phyloP scores from a whole-genome alignment of 2,329 filamentous ascomycete genomes.

The Verticillium zaregamsianum region DNA sequence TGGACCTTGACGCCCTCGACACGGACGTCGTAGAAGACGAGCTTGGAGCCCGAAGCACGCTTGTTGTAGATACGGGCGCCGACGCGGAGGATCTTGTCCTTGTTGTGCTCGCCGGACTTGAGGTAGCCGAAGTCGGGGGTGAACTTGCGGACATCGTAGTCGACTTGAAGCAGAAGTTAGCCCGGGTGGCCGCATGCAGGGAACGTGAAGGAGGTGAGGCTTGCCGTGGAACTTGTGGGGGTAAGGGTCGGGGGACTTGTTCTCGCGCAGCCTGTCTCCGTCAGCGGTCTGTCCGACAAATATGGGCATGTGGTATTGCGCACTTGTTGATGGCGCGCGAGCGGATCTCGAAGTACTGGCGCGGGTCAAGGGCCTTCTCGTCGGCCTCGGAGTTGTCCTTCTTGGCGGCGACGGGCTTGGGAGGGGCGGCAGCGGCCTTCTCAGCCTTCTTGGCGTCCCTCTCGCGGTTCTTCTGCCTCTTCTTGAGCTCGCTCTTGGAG shows the following conservation, averaged over 20 bases:
- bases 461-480: conserved; percentile 86
- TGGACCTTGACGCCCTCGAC: conserved; percentile 66
- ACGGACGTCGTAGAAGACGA: conserved; percentile 87
- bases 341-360: conserved; percentile 91
- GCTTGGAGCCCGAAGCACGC: conserved; percentile 75
- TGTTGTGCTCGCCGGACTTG: conserved; percentile 81
- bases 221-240: conserved; percentile 63
- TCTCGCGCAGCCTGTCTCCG: conserved; percentile 52
- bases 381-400: conserved; percentile 69
- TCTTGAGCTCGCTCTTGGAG: conserved; percentile 90
- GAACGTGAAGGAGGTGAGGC: background rate
- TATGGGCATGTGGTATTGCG: background rate
- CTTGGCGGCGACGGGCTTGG: conserved; percentile 58
- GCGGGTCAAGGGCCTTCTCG: conserved; percentile 53
- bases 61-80: conserved; percentile 88
- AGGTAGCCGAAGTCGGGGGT: conserved; percentile 72
- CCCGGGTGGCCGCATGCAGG: background rate
- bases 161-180: conserved; percentile 59
- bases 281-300: conserved; percentile 51
- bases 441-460: conserved; percentile 84
- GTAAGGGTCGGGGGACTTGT: conserved; percentile 76
- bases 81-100: conserved; percentile 70
- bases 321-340: conserved; percentile 71
- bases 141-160: conserved; percentile 78
- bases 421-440: conserved; percentile 67